phyloP scores from a whole-genome alignment of 2,329 filamentous ascomycete species.

The Phialophora chinensis region DNA sequence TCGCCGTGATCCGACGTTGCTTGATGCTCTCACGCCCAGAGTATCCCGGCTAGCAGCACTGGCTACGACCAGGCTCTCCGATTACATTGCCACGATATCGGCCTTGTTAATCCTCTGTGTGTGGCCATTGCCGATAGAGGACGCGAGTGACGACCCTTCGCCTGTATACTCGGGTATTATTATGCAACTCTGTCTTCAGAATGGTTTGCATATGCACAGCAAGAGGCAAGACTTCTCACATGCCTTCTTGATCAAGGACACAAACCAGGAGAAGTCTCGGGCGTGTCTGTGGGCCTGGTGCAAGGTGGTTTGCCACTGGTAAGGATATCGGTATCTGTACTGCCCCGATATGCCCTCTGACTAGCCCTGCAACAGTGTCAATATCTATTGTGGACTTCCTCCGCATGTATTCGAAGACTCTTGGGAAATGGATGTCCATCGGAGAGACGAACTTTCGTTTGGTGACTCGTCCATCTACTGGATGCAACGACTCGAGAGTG shows the following conservation, averaged over 20 bases:
- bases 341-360: too few relatives aligned
- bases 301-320: constrained; percentile 22
- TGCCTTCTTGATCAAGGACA: neutral
- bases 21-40: constrained; percentile 1
- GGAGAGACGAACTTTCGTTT: too few relatives aligned
- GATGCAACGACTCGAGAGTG: constrained; percentile 21
- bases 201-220: constrained; percentile 17
- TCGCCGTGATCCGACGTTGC: neutral
- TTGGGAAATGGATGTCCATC: neutral
- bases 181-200: constrained; percentile 24
- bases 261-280: constrained; percentile 1
- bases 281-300: constrained; percentile 20
- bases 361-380: too few relatives aligned
- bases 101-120: constrained; percentile 23
- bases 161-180: constrained; percentile 15
- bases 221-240: constrained; percentile 6
- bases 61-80: neutral
- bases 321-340: neutral
- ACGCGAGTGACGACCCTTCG: constrained; percentile 16
- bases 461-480: constrained; percentile 6
- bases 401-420: constrained; percentile 19
- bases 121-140: constrained; percentile 24
- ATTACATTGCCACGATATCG: constrained; percentile 22
- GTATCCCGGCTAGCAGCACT: constrained; percentile 7
- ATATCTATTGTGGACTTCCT: neutral